Evolutionary conservation across 257 asterid genomes (phyloP).

Genomic region (Nicotiana undulata): DNA sequence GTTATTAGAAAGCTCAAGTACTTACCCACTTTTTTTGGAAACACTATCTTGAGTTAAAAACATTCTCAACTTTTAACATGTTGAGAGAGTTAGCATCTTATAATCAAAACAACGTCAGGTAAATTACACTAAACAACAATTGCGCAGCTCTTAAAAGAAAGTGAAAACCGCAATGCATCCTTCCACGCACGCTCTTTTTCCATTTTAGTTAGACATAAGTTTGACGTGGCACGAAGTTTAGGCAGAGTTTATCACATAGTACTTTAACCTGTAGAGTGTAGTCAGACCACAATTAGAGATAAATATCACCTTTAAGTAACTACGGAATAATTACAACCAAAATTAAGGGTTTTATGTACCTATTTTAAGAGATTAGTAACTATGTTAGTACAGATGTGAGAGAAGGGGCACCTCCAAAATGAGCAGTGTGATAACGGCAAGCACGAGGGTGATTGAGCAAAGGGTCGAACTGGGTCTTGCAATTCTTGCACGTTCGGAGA

Average conservation of each 20-base stretch:
- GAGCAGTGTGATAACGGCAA: conserved; percentile 83
- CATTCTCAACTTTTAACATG: neutral
- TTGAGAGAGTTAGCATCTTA: neutral
- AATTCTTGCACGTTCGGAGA: conserved; percentile 74
- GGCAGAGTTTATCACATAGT: neutral
- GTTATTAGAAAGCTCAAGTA: neutral
- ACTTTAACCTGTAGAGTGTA: neutral
- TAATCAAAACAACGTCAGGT: neutral
- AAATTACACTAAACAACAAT: too few relatives aligned
- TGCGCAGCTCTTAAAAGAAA: neutral
- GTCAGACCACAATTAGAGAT: neutral
- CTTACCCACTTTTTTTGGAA: neutral
- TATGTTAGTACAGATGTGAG: neutral
- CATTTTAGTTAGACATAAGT: neutral
- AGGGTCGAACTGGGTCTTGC: conserved; percentile 87
- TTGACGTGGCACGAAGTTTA: neutral
- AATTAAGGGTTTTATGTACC: neutral
- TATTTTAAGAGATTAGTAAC: neutral
- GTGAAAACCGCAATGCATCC: neutral
- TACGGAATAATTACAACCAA: neutral
- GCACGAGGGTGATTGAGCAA: conserved; percentile 72
- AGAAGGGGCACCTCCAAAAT: conserved; percentile 71
- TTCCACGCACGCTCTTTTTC: neutral
- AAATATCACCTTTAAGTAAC: neutral
- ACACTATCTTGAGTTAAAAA: neutral